Evolutionary conservation across 2,329 filamentous ascomycete genomes (phyloP).

Genomic region (Penicillium janthinellum): DNA sequence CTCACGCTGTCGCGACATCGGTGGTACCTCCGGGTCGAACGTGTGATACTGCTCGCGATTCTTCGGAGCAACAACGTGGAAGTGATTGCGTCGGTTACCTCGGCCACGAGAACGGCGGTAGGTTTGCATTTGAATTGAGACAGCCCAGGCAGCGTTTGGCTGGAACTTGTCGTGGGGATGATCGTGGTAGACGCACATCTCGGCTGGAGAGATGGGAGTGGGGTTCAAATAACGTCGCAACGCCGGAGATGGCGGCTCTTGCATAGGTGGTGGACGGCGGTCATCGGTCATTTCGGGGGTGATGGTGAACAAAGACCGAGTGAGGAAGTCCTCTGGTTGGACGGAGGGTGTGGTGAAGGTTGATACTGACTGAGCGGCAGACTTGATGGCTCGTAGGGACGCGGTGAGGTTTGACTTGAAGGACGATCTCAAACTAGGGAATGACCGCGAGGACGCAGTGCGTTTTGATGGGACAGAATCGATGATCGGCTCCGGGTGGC

Average conservation of each 20-base stretch:
- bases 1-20: slow-evolving; percentile 60
- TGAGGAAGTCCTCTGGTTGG: slow-evolving; percentile 62
- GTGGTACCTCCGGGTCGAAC: slow-evolving; percentile 40
- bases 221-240: slow-evolving; percentile 65
- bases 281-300: slow-evolving; percentile 62
- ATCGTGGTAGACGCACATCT: slow-evolving; percentile 49
- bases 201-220: slow-evolving; percentile 48
- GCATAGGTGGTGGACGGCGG: slow-evolving; percentile 58
- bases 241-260: slow-evolving; percentile 57
- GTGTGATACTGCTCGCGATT: slow-evolving; percentile 42
- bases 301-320: slow-evolving; percentile 58
- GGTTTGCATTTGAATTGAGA: slow-evolving; percentile 65
- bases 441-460: slow-evolving; percentile 34
- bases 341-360: slow-evolving; percentile 56
- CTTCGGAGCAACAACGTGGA: slow-evolving; percentile 46
- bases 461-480: slow-evolving; percentile 19
- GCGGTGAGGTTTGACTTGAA: slow-evolving; percentile 67
- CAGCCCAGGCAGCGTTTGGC: slow-evolving; percentile 42
- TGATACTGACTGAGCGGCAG: slow-evolving; percentile 62
- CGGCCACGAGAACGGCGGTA: slow-evolving; percentile 49
- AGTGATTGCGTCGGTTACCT: slow-evolving; percentile 31
- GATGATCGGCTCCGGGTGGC: slow-evolving; percentile 14
- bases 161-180: slow-evolving; percentile 38
- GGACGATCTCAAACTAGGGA: slow-evolving; percentile 49
- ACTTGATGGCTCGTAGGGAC: slow-evolving; percentile 63